Evolutionary conservation across 2,329 filamentous ascomycete genomes (phyloP), one percentile per base, ranked within the genome.

Genomic region (Cercospora berteroae): DNA sequence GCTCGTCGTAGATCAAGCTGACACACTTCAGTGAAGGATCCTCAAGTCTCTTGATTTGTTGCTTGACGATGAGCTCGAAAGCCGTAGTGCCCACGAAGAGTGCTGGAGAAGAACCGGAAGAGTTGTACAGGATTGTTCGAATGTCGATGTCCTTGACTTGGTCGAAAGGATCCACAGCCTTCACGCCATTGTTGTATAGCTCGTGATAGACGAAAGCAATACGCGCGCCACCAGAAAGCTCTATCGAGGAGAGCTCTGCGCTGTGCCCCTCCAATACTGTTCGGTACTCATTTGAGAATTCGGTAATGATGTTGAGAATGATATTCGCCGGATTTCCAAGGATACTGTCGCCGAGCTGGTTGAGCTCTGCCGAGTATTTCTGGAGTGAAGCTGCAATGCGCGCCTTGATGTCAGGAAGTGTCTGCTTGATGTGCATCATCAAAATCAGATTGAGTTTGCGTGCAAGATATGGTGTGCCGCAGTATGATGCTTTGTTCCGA

Each of bases 381-480:
- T 94, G 90, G 68, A 99, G 84, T 13, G 94, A 97, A 73, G 92
- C 91, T n/a, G 91, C 88, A 74, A 99, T 99, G 71, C 96, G 91
- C 13, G 92, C 93, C 83, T 99, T 99, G 85, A 99, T 99, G 78
- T 99, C 95, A 48, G 95, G 95, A 13, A 99, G 87, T 1, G 95
- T 99, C 83, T 99, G 94, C 83, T 99, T 99, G 85, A 99, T 99
- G 84, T 99, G 95, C 95, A 99, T 99, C 94, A 99, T 98, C 74
- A 99, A 87, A 77, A 99, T 98, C 76, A 99, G 85, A 82, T 99
- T 99, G 68, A 99, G 88, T 83, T 99, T 99, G 74, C 94, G 89
- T 4, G 95, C 95, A 68, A 99, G 85, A 78, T 99, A 99, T 4
- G 95, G 95, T 3, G 95, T 99, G 80, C 95, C 95, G 81, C 95